phyloP scores from a whole-genome alignment of 495 filamentous ascomycete species.

The Penicillium parvum region DNA sequence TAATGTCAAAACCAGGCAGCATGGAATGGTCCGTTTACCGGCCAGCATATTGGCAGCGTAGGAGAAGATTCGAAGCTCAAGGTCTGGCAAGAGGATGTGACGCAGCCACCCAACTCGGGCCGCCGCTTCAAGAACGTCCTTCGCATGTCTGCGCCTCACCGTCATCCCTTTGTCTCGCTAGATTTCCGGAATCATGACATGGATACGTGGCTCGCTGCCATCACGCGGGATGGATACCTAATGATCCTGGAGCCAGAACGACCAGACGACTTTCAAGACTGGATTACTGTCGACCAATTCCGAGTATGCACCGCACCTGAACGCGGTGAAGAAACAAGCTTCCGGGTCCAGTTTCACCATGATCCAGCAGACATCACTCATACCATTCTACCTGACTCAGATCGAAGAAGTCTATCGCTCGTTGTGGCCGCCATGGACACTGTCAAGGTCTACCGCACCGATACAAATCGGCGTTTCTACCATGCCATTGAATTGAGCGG shows the following conservation, averaged over 20 bases:
- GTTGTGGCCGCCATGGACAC: conserved; percentile 80
- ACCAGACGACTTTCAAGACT: conserved; percentile 74
- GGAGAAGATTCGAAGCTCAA: conserved; percentile 84
- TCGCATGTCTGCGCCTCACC: conserved; percentile 51
- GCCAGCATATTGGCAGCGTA: conserved; percentile 62
- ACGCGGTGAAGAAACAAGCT: conserved; percentile 78
- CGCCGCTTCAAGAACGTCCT: conserved; percentile 70
- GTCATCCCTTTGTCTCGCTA: conserved; percentile 69
- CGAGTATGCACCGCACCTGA: conserved; percentile 55
- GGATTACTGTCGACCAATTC: conserved; percentile 67
- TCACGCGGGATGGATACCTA: conserved; percentile 75
- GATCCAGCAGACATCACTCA: conserved; percentile 74
- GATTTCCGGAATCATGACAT: conserved; percentile 71
- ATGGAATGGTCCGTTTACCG: conserved; percentile 67
- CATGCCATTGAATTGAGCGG: conserved; percentile 67
- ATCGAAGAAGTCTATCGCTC: conserved; percentile 65
- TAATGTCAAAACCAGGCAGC: too few species aligned
- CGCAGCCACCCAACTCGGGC: conserved; percentile 63
- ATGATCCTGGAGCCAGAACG: conserved; percentile 81
- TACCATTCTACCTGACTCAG: conserved; percentile 69
- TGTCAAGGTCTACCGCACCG: conserved; percentile 76
- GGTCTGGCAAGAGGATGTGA: conserved; percentile 84
- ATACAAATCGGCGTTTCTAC: conserved; percentile 65
- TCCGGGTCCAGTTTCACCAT: conserved; percentile 80
- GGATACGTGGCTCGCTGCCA: conserved; percentile 76